These are phyloP conservation scores for Plectosphaerella sp. DNA, from an alignment of 2,329 filamentous ascomycete genomes.

Conservation along the genomic window DNA sequence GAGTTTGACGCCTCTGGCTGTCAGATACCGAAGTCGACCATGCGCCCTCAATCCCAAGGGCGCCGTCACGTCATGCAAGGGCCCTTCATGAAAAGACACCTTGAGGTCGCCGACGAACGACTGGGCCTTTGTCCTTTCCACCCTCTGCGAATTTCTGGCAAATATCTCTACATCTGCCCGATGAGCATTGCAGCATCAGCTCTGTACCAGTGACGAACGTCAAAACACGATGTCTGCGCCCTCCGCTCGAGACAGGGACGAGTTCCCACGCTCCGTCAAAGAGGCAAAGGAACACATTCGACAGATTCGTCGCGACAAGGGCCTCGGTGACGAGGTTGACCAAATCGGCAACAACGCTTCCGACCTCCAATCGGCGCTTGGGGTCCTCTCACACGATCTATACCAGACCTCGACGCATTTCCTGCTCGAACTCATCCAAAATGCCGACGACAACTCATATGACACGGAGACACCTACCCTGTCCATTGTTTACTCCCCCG, in stretches of 20 bases:
- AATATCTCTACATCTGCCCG: too few relatives aligned
- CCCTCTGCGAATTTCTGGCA: too few relatives aligned
- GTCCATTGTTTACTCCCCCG: constrained; percentile 14
- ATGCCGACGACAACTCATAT: constrained; percentile 35
- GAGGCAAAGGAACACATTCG: constrained; percentile 7
- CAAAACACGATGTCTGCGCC: too few relatives aligned
- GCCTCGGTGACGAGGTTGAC: constrained; percentile 4
- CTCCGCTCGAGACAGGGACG: background rate
- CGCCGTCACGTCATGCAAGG: too few relatives aligned
- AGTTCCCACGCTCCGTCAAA: constrained; percentile 4
- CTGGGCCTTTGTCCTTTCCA: too few relatives aligned
- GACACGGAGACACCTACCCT: constrained; percentile 5
- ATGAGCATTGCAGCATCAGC: too few relatives aligned
- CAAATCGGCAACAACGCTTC: constrained; percentile 4
- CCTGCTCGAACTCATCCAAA: constrained; percentile 34
- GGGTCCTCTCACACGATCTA: constrained; percentile 18
- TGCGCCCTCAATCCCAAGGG: too few relatives aligned
- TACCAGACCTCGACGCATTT: constrained; percentile 30
- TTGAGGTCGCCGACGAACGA: too few relatives aligned
- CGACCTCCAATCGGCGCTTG: constrained; percentile 5
- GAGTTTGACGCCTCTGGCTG: too few relatives aligned
- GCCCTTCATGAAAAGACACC: too few relatives aligned
- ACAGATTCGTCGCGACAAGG: constrained; percentile 7
- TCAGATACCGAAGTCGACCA: too few relatives aligned
- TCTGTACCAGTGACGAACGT: too few relatives aligned